Evolutionary conservation across 257 asterid genomes (phyloP).

Genomic region (Rhazya stricta): DNA sequence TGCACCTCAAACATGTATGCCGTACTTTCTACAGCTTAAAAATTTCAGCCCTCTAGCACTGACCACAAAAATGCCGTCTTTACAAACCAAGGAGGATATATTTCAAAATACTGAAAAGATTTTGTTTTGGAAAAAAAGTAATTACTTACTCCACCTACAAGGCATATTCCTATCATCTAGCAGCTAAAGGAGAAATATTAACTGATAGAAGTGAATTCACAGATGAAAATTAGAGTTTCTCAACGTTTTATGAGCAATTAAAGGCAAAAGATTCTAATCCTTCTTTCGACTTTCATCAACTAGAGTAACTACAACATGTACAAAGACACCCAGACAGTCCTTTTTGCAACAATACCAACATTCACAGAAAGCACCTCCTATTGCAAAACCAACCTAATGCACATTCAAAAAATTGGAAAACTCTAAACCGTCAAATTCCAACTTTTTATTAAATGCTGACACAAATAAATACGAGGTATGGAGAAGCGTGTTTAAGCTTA

Average conservation of each 20-base stretch:
- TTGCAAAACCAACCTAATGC: not conserved
- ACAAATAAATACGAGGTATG: not conserved
- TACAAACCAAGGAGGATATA: not conserved
- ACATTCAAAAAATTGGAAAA: slow-evolving; percentile 8
- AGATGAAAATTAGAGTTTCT: not conserved
- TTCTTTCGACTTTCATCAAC: not conserved
- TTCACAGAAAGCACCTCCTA: not conserved
- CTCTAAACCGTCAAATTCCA: slow-evolving; percentile 27
- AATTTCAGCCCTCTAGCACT: not conserved
- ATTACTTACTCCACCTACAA: not conserved
- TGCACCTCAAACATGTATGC: not conserved
- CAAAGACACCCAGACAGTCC: not conserved
- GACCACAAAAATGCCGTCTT: not conserved
- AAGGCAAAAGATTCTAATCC: not conserved
- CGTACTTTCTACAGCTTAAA: not conserved
- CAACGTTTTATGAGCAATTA: not conserved
- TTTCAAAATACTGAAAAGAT: not conserved
- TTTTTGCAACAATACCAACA: not conserved
- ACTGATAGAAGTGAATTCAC: not conserved
- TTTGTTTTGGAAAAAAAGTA: not conserved
- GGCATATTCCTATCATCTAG: not conserved
- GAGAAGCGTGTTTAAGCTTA: slow-evolving; percentile 17
- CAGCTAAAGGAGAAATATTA: not conserved
- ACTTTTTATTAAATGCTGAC: not conserved
- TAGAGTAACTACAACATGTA: not conserved